Evolutionary conservation across 2,329 filamentous ascomycete species (phyloP).

Genomic region (Exophiala oligosperma): DNA sequence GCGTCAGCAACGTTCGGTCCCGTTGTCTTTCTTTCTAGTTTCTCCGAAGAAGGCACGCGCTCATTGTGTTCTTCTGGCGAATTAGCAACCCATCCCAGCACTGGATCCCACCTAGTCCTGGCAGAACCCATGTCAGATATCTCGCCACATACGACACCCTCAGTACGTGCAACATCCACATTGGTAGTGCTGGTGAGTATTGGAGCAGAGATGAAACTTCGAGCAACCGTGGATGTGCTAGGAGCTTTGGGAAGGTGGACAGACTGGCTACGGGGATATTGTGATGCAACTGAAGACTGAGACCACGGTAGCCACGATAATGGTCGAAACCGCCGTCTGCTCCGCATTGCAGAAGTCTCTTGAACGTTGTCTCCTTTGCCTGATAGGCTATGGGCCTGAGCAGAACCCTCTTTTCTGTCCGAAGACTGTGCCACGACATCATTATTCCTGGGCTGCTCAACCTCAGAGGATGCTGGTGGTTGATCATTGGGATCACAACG

Average conservation of each 20-base stretch:
- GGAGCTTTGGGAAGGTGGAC: slow-evolving; percentile 21
- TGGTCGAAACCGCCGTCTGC: slow-evolving; percentile 15
- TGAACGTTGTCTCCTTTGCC: not conserved
- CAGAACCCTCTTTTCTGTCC: not conserved
- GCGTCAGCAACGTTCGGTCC: not conserved
- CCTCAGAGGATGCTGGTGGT: slow-evolving; percentile 17
- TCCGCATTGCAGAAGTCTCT: slow-evolving; percentile 3
- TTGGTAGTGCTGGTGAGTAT: slow-evolving; percentile 30
- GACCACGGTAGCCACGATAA: slow-evolving; percentile 28
- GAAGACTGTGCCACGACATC: not conserved
- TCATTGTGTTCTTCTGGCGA: not conserved
- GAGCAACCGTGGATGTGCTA: slow-evolving; percentile 26
- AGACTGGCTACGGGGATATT: slow-evolving; percentile 21
- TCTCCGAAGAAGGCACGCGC: not conserved
- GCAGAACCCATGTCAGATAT: slow-evolving; percentile 17
- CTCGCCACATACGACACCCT: slow-evolving; percentile 26
- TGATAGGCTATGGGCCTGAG: not conserved
- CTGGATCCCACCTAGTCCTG: slow-evolving; percentile 14
- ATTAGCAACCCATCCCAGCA: slow-evolving; percentile 12
- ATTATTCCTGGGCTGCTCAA: not conserved
- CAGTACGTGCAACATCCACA: slow-evolving; percentile 25
- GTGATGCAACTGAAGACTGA: not conserved
- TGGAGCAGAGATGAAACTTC: slow-evolving; percentile 29
- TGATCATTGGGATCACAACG: slow-evolving; percentile 25
- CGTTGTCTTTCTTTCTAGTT: not conserved